Conservation (phyloP, 108 stramenopile species). For the Parietichytrium sp. region DNA sequence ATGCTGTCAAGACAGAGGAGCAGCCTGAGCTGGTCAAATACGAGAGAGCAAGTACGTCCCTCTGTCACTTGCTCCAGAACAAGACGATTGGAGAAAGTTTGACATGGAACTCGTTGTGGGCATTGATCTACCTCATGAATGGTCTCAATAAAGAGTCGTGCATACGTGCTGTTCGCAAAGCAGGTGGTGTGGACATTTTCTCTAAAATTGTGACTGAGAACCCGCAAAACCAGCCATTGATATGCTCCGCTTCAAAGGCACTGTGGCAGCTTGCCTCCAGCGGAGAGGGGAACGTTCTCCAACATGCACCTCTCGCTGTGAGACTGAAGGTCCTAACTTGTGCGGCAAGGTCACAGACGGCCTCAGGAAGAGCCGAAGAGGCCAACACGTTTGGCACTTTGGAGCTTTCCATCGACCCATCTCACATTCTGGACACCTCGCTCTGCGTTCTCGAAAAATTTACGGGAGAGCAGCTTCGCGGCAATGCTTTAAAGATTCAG, state of each 20-base stretch:
- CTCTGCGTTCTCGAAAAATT: neutral
- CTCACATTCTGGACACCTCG: neutral
- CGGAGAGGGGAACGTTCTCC: neutral
- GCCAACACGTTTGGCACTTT: too few species aligned
- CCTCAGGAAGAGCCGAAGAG: neutral
- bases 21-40: neutral
- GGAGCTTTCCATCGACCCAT: neutral
- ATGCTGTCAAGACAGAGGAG: neutral
- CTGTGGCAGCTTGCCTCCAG: neutral
- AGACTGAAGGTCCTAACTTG: conserved; percentile 18
- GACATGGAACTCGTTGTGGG: conserved; percentile 2
- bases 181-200: neutral
- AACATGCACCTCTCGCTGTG: neutral
- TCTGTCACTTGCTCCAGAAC: too few species aligned
- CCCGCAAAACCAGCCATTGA: neutral
- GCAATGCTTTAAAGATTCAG: conserved; percentile 29
- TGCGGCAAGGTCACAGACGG: neutral
- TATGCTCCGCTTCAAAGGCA: conserved; percentile 8
- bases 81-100: neutral
- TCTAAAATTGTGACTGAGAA: neutral
- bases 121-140: conserved; percentile 21
- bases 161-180: neutral
- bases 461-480: neutral
- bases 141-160: neutral
- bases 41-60: neutral